Base-by-base conservation (phyloP, 1,284 basidiomycete species). In the Ustilago lituana region DNA sequence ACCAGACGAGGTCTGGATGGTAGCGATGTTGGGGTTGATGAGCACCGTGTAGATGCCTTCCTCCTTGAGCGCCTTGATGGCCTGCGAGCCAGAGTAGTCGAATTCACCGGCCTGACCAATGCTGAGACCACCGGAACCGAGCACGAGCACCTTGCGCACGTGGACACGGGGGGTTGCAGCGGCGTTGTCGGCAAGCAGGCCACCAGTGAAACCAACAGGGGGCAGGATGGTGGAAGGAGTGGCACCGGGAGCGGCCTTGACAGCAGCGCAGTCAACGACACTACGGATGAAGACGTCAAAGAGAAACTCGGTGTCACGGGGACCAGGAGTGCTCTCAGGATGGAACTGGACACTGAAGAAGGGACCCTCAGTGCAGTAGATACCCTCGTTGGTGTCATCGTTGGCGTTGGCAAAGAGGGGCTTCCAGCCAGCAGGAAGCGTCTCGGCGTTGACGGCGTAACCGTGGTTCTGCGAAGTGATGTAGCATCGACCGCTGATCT, bases 261-360 rank as follows among this genome's bases (percentile, higher is more conserved):
- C 87, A n/a, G 89, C 90, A 50, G 88, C 88, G 78, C 89, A 92
- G 77, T 93, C 90, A 35, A 87, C 82, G 78, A 98, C 88, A 79
- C 91, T 92, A 82, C 90, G 88, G 79, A 98, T 89, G 87, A 99
- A 99, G 38, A 96, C 93, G 70, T 98, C 94, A 82, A 98, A 99
- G 58, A 99, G 87, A 85, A 97, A 98, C 83, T 98, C 96, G 57
- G 96, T 98, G 82, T 99, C 96, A 60, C 94, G 88, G 23, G 96
- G 96, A 36, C 96, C 96, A n/a, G 96, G 94, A 5, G 92, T 94
- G 35, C 93, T 95, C 84, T 99, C 96, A 33, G 96, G 96, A 84
- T 99, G 96, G 87, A 99, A 99, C 83, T 98, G 96, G n/a, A 98
- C 95, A 36, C 93, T 96, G 85, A 98, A 98, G 86, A 92, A 96